Conservation (phyloP, 306 rosid genomes). For the Mucuna pruriens region DNA sequence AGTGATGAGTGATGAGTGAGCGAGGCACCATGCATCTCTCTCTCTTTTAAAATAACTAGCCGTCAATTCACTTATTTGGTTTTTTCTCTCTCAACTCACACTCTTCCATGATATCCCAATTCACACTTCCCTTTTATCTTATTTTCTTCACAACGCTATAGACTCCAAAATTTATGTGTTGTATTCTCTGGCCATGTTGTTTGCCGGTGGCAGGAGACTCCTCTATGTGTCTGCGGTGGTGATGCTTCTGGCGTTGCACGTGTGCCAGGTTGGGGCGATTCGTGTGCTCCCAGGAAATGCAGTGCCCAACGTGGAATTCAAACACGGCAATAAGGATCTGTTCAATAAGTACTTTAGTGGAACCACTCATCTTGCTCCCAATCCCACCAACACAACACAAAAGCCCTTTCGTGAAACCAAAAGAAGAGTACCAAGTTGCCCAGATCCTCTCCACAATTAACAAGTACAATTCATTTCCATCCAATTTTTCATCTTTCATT, state of each 20-base stretch:
- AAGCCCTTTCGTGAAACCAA: constrained; percentile 63
- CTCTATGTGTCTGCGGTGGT: constrained; percentile 38
- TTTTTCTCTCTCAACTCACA: constrained; percentile 43
- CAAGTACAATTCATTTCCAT: constrained; percentile 44
- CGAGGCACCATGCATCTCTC: constrained; percentile 43
- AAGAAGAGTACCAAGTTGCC: constrained; percentile 92
- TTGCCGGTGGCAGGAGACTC: constrained; percentile 55
- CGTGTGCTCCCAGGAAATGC: constrained; percentile 51
- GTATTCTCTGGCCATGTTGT: constrained; percentile 58
- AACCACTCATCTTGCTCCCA: constrained; percentile 36
- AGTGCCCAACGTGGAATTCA: constrained; percentile 28
- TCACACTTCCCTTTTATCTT: background rate
- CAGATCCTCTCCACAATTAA: constrained; percentile 99
- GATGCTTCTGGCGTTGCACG: constrained; percentile 48
- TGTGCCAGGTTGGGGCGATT: constrained; percentile 64
- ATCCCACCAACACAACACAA: constrained; percentile 36
- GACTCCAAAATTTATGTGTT: constrained; percentile 47
- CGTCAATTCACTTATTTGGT: constrained; percentile 53
- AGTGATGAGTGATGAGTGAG: too few species aligned
- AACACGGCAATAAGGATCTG: constrained; percentile 48
- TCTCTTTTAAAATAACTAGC: constrained; percentile 48
- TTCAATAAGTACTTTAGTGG: constrained; percentile 60
- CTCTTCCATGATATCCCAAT: constrained; percentile 22
- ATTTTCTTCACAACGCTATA: background rate
- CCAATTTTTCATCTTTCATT: constrained; percentile 15